Evolutionary conservation across 2,329 filamentous ascomycete genomes (phyloP), one percentile per base, ranked within the genome.

Genomic region (Ilyonectria sp.): DNA sequence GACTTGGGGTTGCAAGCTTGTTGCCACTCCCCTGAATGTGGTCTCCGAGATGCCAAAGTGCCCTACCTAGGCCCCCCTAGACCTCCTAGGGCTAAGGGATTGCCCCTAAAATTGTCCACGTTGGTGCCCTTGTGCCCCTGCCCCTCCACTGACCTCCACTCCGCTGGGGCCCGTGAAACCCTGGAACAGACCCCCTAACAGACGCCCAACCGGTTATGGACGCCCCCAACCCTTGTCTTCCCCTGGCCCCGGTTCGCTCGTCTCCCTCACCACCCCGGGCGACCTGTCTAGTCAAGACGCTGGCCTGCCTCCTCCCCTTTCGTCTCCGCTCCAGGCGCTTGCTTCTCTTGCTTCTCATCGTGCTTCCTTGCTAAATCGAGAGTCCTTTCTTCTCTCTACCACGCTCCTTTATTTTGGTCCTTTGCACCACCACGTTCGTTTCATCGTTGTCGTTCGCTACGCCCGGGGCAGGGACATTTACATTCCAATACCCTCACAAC

Each of bases 321-420:
- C 68, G 70, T 64, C 74, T 69, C 68, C 65, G 65, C 71, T 65
- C 69, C 65, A 67, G 69, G 68, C 70, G 70, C 69, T 71, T 73
- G 71, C 63, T 73, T 75, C 68, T 74, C 61, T 71, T 70, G 67
- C 67, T 73, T 70, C 67, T 78, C 72, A 67, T 76, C 69, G 69
- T 75, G 76, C 77, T 76, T 80, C 76, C 77, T 82, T 80, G 82
- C 84, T 85, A 87, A 43, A 87, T 84, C 83, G 86, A 86, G 86
- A 83, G 84, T 81, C 74, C 70, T 75, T 83, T 81, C 66, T 70
- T 71, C 85, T 87, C 86, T 87, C 86, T 84, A 83, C 76, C 83
- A 89, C 86, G 81, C 85, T 89, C 86, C 74, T 70, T 69, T 71
- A 60, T 64, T 60, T 57, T 49, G 73, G 69, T 69, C 69, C 54